Evolutionary conservation across 2,329 filamentous ascomycete species (phyloP).

Genomic region (Epichloe typhina): DNA sequence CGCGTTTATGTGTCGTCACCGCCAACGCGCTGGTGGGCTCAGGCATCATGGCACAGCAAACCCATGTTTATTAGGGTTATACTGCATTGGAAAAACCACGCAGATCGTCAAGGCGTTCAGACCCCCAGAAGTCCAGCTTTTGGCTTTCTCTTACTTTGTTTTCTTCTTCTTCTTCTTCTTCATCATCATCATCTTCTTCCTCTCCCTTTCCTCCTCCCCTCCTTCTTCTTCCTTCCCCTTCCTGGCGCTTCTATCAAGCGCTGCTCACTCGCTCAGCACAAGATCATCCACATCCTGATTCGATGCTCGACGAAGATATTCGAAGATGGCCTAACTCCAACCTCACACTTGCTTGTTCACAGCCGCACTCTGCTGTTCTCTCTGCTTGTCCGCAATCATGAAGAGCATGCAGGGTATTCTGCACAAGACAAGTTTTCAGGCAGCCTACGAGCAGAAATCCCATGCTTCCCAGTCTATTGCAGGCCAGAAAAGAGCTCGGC

Average conservation of each 20-base stretch:
- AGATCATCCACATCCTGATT: background rate
- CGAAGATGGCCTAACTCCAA: background rate
- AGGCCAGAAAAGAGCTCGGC: conserved; percentile 34
- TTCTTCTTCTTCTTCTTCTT: background rate
- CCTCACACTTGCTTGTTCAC: background rate
- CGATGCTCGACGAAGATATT: background rate
- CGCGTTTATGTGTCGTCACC: conserved; percentile 9
- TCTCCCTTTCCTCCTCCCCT: background rate
- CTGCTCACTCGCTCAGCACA: background rate
- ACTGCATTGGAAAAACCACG: too few relatives aligned
- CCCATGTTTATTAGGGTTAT: too few relatives aligned
- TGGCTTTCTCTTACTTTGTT: too few relatives aligned
- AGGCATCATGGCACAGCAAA: background rate
- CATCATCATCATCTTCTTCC: too few relatives aligned
- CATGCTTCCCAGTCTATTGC: conserved; percentile 27
- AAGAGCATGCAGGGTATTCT: conserved; percentile 27
- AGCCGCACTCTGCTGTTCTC: background rate
- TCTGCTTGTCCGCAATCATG: conserved; percentile 17
- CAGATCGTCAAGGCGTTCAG: too few relatives aligned
- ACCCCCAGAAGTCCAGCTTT: background rate
- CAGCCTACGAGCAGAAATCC: conserved; percentile 26
- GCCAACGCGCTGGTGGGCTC: background rate
- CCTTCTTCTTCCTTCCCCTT: background rate
- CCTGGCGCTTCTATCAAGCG: background rate
- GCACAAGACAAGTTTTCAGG: conserved; percentile 39